Base-by-base conservation (phyloP, 2,329 filamentous ascomycete species). In the Metarhizium humberi region DNA sequence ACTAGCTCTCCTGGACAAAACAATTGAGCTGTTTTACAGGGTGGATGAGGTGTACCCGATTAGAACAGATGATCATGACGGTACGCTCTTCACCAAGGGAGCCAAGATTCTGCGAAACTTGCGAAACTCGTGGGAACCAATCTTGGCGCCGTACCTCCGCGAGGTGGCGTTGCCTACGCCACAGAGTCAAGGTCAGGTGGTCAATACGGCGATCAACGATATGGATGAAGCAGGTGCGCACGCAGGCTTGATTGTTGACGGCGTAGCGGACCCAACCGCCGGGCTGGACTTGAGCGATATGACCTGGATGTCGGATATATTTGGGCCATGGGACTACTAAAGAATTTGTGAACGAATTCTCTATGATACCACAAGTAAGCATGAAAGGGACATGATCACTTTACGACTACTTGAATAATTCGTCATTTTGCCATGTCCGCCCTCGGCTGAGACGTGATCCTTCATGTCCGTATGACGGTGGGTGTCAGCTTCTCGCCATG, bases 281-380 rank as follows among this genome's bases (percentile, higher is more conserved):
- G 59, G 61, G 29, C 59, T 67, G 49, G 69, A 72, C 53, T 67
- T 71, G 48, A 63, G 61, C 6, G 69, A 72, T 56, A 58, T 71
- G 50, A 59, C 64, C 18, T 72, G 70, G 70, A 71, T 72, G 67
- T 64, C 67, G 16, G 69, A 72, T 45, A 64, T 70, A 5, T 71
- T 72, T 60, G 67, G 68, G 1, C 66, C 70, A 4, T 71, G 69
- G 70, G 69, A 71, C 18, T 66, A 67, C 45, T 69, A 57, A 16
- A 20, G n/a, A 42, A 42, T 18, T 42, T 42, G 6, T 45, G 42
- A 2, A 11, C 16, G 6, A 18, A 20, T 25, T 25, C 25, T 25
- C 1, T 1, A 25, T 20, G 42, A 45, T 45, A 11, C 42, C n/a
- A 45, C 42, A 5, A 7, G 14, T 32, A 16, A 14, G 54, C 29